Percentiles rank a stretch among this genome's conserved stretches.
Conservation (phyloP, 768 basidiomycete species). For the Boletales sp. region DNA sequence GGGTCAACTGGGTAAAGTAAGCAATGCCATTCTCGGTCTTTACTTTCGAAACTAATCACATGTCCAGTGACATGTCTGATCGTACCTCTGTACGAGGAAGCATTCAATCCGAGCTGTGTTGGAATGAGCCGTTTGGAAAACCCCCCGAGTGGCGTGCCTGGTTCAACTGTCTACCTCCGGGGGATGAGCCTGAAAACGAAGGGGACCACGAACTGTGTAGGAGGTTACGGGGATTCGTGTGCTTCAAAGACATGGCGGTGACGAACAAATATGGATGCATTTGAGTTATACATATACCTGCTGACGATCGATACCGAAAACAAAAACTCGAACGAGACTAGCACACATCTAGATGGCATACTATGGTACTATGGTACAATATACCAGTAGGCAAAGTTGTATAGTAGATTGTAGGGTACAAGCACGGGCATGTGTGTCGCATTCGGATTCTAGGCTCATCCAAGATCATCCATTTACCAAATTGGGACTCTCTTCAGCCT, state of each 20-base stretch:
- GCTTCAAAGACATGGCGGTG: constrained; percentile 33
- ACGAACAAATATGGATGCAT: constrained; percentile 9
- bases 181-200: constrained; percentile 13
- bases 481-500: constrained; percentile 17
- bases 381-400: constrained; percentile 23
- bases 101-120: constrained; percentile 44
- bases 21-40: constrained; percentile 14
- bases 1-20: constrained; percentile 70
- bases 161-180: constrained; percentile 34
- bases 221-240: constrained; percentile 52
- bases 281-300: constrained; percentile 5
- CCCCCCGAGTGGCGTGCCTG: constrained; percentile 52
- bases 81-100: constrained; percentile 58
- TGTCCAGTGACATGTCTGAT: constrained; percentile 68
- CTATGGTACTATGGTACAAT: constrained; percentile 16
- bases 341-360: constrained; percentile 17
- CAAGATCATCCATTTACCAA: constrained; percentile 15
- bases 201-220: constrained; percentile 34
- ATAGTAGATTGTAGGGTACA: constrained; percentile 24
- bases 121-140: constrained; percentile 49
- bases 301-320: constrained; percentile 18
- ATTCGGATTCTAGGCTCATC: neutral
- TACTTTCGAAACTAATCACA: constrained; percentile 7
- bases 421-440: neutral
- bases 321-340: constrained; percentile 7